phyloP scores from a whole-genome alignment of 768 basidiomycete species.

The Phanerochaete carnosa region DNA sequence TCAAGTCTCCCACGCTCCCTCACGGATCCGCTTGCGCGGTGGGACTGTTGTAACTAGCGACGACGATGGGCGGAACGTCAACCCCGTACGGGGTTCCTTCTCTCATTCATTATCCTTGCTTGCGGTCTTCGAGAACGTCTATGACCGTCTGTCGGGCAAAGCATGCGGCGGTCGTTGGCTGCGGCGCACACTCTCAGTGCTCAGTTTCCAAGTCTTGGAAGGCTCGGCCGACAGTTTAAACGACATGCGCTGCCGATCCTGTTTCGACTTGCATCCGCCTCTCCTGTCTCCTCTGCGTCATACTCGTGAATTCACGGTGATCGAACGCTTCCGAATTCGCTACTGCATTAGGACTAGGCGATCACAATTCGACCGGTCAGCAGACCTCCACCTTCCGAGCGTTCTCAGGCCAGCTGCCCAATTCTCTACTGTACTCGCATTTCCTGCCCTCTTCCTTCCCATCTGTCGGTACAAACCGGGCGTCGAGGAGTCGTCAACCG shows the following conservation, averaged over 20 bases:
- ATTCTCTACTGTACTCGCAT: background rate
- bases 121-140: background rate
- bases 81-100: background rate
- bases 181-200: background rate
- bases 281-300: no score
- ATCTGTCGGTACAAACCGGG: constrained; percentile 5
- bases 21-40: no score
- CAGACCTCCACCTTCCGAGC: background rate
- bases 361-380: background rate
- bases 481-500: background rate
- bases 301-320: background rate
- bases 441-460: constrained; percentile 1
- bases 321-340: background rate
- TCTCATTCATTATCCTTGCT: background rate
- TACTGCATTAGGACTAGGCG: background rate
- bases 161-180: background rate
- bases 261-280: background rate
- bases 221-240: background rate
- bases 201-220: background rate
- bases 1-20: no score
- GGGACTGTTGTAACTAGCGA: background rate
- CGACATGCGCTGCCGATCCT: background rate
- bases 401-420: background rate
- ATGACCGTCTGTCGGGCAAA: background rate
- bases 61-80: background rate